Conservation (phyloP, 2,329 filamentous ascomycete genomes). For the Diaporthe nobilis region DNA sequence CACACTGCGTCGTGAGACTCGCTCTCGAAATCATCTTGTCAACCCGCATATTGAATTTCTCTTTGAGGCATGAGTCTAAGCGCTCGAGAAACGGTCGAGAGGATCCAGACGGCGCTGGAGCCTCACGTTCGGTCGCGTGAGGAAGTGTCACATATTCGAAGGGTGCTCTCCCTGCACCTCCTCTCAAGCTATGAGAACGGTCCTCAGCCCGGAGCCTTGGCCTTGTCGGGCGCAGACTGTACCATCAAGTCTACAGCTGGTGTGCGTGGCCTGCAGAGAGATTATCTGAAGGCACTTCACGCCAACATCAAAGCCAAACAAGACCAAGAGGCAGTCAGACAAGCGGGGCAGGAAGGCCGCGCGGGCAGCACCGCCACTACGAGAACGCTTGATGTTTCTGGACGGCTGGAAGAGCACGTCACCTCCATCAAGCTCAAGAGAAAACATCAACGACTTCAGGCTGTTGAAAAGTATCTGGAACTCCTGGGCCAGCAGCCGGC, state of each 20-base stretch:
- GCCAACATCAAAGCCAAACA: slow-evolving; percentile 66
- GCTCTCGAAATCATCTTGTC: too few species aligned
- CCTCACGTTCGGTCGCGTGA: slow-evolving; percentile 71
- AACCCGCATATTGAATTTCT: background rate
- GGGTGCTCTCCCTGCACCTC: slow-evolving; percentile 68
- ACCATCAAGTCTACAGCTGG: slow-evolving; percentile 54
- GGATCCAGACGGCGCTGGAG: slow-evolving; percentile 60
- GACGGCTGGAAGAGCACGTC: slow-evolving; percentile 64
- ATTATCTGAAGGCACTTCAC: slow-evolving; percentile 68
- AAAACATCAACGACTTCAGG: slow-evolving; percentile 64
- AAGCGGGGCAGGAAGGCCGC: slow-evolving; percentile 45
- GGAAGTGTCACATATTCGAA: slow-evolving; percentile 69
- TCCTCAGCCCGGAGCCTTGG: slow-evolving; percentile 60
- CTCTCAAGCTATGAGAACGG: slow-evolving; percentile 61
- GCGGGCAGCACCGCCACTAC: slow-evolving; percentile 34
- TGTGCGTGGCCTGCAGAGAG: slow-evolving; percentile 63
- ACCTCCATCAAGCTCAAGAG: slow-evolving; percentile 65
- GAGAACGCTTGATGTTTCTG: slow-evolving; percentile 32
- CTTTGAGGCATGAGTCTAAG: slow-evolving; percentile 45
- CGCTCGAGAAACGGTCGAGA: slow-evolving; percentile 53
- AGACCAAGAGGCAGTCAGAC: slow-evolving; percentile 59
- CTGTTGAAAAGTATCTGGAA: slow-evolving; percentile 66
- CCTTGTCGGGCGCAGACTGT: slow-evolving; percentile 60
- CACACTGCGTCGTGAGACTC: background rate
- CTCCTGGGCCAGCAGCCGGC: slow-evolving; percentile 66